These are phyloP conservation scores for Firmiana major DNA, from an alignment of 345 rosid genomes.

Conservation along the genomic window DNA sequence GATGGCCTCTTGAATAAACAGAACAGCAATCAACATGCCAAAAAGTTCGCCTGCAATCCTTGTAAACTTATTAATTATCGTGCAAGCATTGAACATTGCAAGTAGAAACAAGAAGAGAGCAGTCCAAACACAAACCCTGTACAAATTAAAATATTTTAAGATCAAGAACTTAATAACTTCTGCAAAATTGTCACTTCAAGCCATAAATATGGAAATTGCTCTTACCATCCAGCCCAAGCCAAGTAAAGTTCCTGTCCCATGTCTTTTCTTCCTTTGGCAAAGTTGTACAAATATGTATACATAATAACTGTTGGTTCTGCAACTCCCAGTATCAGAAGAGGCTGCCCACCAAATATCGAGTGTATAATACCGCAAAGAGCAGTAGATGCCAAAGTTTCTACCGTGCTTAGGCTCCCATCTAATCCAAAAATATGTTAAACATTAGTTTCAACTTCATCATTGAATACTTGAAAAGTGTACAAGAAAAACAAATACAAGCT, in stretches of 20 bases:
- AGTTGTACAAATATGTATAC: constrained; percentile 69
- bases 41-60: constrained; percentile 81
- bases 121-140: constrained; percentile 94
- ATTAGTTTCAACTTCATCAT: not conserved
- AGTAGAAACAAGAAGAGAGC: constrained; percentile 62
- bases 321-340: constrained; percentile 71
- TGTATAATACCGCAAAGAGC: constrained; percentile 77
- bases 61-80: constrained; percentile 67
- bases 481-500: not conserved
- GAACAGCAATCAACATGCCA: constrained; percentile 73
- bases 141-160: not conserved
- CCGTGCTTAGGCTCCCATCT: constrained; percentile 77
- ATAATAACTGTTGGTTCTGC: constrained; percentile 85
- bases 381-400: constrained; percentile 66
- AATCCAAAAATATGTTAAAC: not conserved
- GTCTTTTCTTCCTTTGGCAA: constrained; percentile 57
- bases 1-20: constrained; percentile 78
- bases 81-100: constrained; percentile 58
- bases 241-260: constrained; percentile 62
- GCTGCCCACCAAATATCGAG: constrained; percentile 79
- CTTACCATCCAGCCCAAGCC: constrained; percentile 83
- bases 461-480: not conserved
- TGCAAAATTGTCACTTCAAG: not conserved
- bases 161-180: not conserved
- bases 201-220: not conserved